Base-by-base conservation (phyloP, 1,284 basidiomycete species). In the Puccinia novopanici region DNA sequence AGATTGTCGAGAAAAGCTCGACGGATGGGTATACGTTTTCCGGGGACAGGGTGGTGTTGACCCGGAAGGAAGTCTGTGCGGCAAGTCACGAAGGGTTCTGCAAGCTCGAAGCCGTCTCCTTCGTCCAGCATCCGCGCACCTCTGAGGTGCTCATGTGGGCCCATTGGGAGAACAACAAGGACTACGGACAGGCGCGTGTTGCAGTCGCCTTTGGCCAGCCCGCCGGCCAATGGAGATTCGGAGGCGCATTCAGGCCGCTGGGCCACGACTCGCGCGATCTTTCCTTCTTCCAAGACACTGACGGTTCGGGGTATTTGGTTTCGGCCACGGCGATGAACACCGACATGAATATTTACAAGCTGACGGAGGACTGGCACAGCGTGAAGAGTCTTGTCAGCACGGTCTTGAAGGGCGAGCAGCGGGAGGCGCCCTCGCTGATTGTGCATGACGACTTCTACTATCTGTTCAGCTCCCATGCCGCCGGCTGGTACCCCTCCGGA, bases 121-220 rank as follows among this genome's bases (percentile, higher is more conserved):
- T 74, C 24, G 50, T 55, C 15, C 72, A 74, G 72, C 40, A 74
- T 27, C 72, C 72, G 3, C 30, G 55, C 4, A 74, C 22, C 40
- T 57, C n/a, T 19, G 72, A 74, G 30, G 72, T 74, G 34, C 50
- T 74, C 37, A 74, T 74, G 72, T 74, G 72, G 72, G 72, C 72
- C 4, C 72, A 74, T 30, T 74, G 72, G 72, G 72, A 74, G 24
- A 74, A 74, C 54, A 48, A 45, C 17, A 30, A 74, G 45, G 55
- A 59, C 40, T 74, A 74, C n/a, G 40, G 37, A 27, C 52, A 42
- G 9, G 72, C 54, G 22, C 30, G 54, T 37, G 37, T 74, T 13
- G 72, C 72, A 15, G 72, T 74, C 22, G 72, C 72, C 3, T 74
- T 59, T 59, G 72, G 72, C 24, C 50, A 74, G 24, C 72, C 72